Evolutionary conservation across 768 basidiomycete genomes (phyloP).

Genomic region (Amyloporia xantha): DNA sequence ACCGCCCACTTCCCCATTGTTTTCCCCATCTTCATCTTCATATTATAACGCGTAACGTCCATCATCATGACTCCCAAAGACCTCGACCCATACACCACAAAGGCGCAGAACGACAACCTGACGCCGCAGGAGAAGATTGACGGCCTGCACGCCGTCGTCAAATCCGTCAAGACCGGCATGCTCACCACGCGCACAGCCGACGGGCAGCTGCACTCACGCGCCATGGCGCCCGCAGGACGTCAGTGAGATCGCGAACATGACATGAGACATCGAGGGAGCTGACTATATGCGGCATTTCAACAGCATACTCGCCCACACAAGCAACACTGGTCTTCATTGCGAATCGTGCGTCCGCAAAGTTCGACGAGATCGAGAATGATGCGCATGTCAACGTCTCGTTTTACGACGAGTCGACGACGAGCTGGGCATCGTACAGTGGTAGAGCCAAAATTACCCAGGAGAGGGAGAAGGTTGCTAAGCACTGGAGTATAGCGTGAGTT

Average conservation of each 20-base stretch:
- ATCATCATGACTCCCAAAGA: slow-evolving; percentile 22
- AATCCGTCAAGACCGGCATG: slow-evolving; percentile 64
- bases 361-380: slow-evolving; percentile 71
- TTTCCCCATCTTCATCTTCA: background rate
- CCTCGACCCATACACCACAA: slow-evolving; percentile 73
- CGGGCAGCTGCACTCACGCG: slow-evolving; percentile 71
- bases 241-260: slow-evolving; percentile 16
- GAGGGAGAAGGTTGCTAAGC: slow-evolving; percentile 52
- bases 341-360: slow-evolving; percentile 69
- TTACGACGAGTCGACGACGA: slow-evolving; percentile 58
- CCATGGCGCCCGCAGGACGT: slow-evolving; percentile 74
- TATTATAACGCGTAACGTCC: too few species aligned
- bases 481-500: slow-evolving; percentile 52
- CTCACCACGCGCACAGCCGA: slow-evolving; percentile 63
- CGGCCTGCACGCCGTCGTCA: slow-evolving; percentile 63
- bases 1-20: background rate
- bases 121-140: slow-evolving; percentile 61
- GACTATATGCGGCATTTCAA: too few species aligned
- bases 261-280: background rate
- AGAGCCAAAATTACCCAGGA: slow-evolving; percentile 61
- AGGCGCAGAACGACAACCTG: slow-evolving; percentile 52
- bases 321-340: slow-evolving; percentile 62
- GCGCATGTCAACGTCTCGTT: slow-evolving; percentile 77
- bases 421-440: slow-evolving; percentile 78
- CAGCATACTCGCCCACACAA: slow-evolving; percentile 41